These are phyloP conservation scores for Physcomitrium patens DNA, from an alignment of 225 moss, liverwort and hornwort species.

Conservation along the genomic window DNA sequence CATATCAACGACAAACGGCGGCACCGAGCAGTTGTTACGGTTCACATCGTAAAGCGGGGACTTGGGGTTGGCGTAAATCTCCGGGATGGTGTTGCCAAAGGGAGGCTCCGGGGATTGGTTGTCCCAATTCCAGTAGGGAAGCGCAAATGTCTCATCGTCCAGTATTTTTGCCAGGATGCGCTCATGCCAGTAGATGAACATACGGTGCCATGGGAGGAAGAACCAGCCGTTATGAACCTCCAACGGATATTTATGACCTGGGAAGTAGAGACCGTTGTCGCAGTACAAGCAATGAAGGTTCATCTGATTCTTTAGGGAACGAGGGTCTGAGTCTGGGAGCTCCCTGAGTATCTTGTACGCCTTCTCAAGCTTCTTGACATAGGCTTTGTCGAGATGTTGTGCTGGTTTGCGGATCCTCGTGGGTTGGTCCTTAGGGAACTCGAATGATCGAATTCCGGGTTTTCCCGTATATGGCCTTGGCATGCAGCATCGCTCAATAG, in stretches of 20 bases:
- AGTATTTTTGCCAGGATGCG: too few relatives aligned
- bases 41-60: constrained; percentile 12
- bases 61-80: neutral
- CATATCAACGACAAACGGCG: constrained; percentile 13
- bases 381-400: constrained; percentile 17
- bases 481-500: constrained; percentile 17
- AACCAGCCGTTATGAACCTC: too few relatives aligned
- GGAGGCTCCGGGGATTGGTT: neutral
- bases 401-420: constrained; percentile 19
- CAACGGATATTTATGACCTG: too few relatives aligned
- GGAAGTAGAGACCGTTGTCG: too few relatives aligned
- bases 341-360: too few relatives aligned
- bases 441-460: neutral
- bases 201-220: too few relatives aligned
- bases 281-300: too few relatives aligned
- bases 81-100: neutral
- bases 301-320: too few relatives aligned
- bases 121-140: too few relatives aligned
- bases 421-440: constrained; percentile 3
- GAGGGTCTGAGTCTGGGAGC: too few relatives aligned
- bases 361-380: neutral
- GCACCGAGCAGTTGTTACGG: constrained; percentile 14
- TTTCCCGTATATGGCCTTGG: constrained; percentile 18
- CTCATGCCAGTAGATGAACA: too few relatives aligned
- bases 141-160: too few relatives aligned